Evolutionary conservation across 257 asterid species (phyloP), one percentile per base, ranked within the genome.

Genomic region (Ilex aquifolium): DNA sequence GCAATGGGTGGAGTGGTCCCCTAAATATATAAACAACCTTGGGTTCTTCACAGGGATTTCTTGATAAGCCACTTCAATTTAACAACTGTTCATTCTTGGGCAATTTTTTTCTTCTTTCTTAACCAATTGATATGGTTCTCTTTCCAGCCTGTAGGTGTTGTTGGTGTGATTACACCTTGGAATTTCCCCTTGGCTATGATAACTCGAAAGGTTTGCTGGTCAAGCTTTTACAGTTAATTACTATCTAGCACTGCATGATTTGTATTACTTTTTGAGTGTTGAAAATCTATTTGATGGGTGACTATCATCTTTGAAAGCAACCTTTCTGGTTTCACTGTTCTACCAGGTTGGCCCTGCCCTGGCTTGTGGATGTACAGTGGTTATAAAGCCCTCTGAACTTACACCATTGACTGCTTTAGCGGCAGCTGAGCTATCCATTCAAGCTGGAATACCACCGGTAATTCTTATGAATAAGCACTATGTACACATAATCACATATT

Each of bases 371-470:
- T 93, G 99, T 72, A 90, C 97, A 51, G 96, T 93, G 64, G 95
- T 90, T 36, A 65, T 93, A 60, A 90, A 93, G 75, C 99, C 99
- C 29, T 81, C 99, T 31, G 99, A 90, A 64, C 76, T 90, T 72
- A 93, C 96, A 48, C 97, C 99, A 48, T 75, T 93, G 84, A 93
- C 99, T 61, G 96, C 97, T 76, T 76, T 93, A 70, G 99, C 97
- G 27, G 96, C 96, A 36, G 99, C 95, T 60, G 95, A 93, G 66
- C 97, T 90, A 65, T 81, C 99, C 70, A 66, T 93, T 73, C 91
- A 90, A 86, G 96, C 99, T 69, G 99, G 97, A 75, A 90, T 93
- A 77, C 99, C 99, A 32, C 95, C 87, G 74, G 96, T 88, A 86
- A 77, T 61, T 71, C 49, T 76, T 61, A 55, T 68, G 60, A 53